These are phyloP conservation scores for Arthrobotrys iridis DNA, from an alignment of 2,329 filamentous ascomycete species.

Conservation along the genomic window DNA sequence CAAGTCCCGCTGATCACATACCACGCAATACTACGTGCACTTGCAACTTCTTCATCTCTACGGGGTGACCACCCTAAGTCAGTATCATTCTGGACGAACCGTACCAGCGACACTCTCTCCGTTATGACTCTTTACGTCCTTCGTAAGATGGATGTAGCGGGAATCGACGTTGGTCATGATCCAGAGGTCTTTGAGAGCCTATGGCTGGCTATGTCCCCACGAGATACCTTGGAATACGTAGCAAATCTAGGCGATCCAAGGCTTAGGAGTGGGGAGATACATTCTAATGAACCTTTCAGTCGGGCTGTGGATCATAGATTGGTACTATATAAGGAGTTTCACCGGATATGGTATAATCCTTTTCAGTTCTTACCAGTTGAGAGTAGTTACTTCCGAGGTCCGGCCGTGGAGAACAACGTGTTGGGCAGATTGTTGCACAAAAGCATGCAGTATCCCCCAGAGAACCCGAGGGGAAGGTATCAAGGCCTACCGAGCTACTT, in stretches of 20 bases:
- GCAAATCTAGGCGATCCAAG: slow-evolving; percentile 21
- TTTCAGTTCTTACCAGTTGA: slow-evolving; percentile 34
- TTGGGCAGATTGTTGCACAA: slow-evolving; percentile 19
- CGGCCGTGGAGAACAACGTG: not conserved
- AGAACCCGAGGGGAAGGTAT: slow-evolving; percentile 22
- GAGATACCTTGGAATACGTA: slow-evolving; percentile 41
- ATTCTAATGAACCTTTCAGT: slow-evolving; percentile 29
- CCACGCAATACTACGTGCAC: slow-evolving; percentile 53
- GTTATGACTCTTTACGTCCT: slow-evolving; percentile 32
- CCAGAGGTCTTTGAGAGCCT: slow-evolving; percentile 45
- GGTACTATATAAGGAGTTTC: slow-evolving; percentile 28
- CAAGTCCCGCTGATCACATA: slow-evolving; percentile 52
- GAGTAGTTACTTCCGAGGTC: slow-evolving; percentile 18
- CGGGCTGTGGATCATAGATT: slow-evolving; percentile 37
- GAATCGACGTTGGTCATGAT: slow-evolving; percentile 46
- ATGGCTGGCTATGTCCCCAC: slow-evolving; percentile 39
- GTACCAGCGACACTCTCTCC: slow-evolving; percentile 34
- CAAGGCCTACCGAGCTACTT: slow-evolving; percentile 31
- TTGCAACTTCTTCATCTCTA: slow-evolving; percentile 48
- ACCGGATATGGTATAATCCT: slow-evolving; percentile 42
- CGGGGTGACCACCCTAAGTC: slow-evolving; percentile 33
- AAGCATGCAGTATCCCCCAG: slow-evolving; percentile 25
- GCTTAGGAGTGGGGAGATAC: not conserved
- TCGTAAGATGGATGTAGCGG: slow-evolving; percentile 42
- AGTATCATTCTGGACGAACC: slow-evolving; percentile 43